Base-by-base conservation (phyloP, 116 monocot species). In the Papilionanthe hybrid region DNA sequence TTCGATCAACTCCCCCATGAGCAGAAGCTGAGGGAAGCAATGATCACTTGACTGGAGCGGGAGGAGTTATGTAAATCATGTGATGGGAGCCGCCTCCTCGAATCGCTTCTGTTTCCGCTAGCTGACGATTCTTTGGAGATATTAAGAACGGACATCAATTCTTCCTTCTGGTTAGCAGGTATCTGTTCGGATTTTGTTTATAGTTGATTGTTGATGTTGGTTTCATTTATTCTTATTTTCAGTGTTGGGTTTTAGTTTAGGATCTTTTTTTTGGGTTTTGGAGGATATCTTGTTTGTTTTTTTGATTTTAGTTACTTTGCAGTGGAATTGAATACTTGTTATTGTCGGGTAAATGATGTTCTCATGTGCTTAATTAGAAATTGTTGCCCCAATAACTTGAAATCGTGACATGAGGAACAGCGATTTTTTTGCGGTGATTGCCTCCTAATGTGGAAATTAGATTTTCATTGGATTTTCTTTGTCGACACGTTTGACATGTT, bases 251-350 rank as follows among this genome's bases (percentile, higher is more conserved):
- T 12, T 41, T 4, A 18, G 4, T 32, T 41, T 71, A 18, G 8
- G 37, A 32, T 6, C 15, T 7, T 41, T 71, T 18, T 20, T 73
- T 7, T 7, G 73, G 18, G 43, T 73, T 73, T 44, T 44, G 22
- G 42, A 45, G 42, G 73, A 73, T 73, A 44, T 73, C 43, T 73
- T 43, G 73, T 13, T 44, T 15, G 17, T 37, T 71, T 71, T 73
- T 37, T 73, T n/a, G 13, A 29, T 42, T 73, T 73, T 73, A 4
- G 20, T 73, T 73, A 37, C 5, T 32, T 37, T 69, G 65, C 27
- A 2, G 11, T 65, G 65, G 53, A 53, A 53, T 17, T 4, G 53
- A 53, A 53, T 65, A 65, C 2, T 65, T 23, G 65, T 11, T 23
- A 7, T 65, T 65, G 23, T 23, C 27, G 65, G 65, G 25, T 0